Conservation (phyloP, 1,284 basidiomycete genomes). For the Tremellales sp. region DNA sequence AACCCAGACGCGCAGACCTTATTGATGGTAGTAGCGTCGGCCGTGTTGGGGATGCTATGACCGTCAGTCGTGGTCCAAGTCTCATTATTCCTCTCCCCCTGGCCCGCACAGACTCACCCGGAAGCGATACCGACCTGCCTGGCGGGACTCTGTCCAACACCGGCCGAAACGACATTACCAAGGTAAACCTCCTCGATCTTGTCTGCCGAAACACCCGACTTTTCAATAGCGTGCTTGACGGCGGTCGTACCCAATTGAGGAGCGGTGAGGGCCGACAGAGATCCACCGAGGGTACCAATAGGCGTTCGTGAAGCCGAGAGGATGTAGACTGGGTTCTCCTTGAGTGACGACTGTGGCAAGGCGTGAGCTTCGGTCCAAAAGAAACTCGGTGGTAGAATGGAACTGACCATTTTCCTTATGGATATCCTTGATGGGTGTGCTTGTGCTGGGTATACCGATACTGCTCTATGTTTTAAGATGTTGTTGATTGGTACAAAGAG, state of each 20-base stretch:
- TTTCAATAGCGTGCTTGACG: slow-evolving; percentile 82
- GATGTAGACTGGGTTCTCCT: slow-evolving; percentile 69
- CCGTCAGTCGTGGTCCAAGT: not conserved
- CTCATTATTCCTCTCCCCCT: too few relatives aligned
- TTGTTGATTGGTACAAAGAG: not conserved
- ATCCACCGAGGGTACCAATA: slow-evolving; percentile 87
- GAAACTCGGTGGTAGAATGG: not conserved
- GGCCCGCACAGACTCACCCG: slow-evolving; percentile 58
- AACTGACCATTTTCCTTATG: not conserved
- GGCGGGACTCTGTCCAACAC: slow-evolving; percentile 90
- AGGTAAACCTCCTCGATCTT: slow-evolving; percentile 92
- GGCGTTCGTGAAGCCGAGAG: slow-evolving; percentile 92
- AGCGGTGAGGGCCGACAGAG: slow-evolving; percentile 82
- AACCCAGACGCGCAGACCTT: slow-evolving; percentile 97
- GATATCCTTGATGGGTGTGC: too few relatives aligned
- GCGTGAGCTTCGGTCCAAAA: not conserved
- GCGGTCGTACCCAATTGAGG: slow-evolving; percentile 85
- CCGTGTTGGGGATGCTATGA: slow-evolving; percentile 62
- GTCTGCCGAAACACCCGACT: slow-evolving; percentile 73
- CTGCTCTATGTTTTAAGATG: too few relatives aligned
- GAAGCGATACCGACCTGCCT: slow-evolving; percentile 87
- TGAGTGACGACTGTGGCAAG: not conserved
- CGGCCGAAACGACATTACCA: slow-evolving; percentile 94
- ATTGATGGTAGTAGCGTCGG: slow-evolving; percentile 98
- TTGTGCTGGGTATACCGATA: not conserved